A percentile compares a stretch with the other conserved stretches of the same genome.
Evolutionary conservation across 169 alveolate species (phyloP).

Genomic region (Eimeria mitis): DNA sequence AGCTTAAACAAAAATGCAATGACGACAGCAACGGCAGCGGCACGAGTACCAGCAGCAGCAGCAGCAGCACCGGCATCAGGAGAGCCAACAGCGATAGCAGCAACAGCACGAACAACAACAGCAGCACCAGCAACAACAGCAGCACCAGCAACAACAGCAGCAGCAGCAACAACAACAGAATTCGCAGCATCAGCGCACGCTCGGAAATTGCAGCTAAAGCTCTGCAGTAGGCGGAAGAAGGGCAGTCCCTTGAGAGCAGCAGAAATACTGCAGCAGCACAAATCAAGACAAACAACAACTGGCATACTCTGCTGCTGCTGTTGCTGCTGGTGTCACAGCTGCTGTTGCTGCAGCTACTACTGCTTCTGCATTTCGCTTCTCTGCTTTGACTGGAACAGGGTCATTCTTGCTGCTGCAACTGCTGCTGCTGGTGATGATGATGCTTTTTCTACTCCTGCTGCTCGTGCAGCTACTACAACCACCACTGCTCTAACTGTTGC

Average conservation of each 20-base stretch:
- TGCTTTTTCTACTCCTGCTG: not conserved
- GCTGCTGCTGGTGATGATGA: too few species aligned
- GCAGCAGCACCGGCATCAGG: not conserved
- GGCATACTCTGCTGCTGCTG: not conserved
- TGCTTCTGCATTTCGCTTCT: not conserved
- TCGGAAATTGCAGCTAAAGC: not conserved
- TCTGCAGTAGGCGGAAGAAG: constrained; percentile 10
- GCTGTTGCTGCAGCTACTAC: not conserved
- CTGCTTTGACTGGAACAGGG: not conserved
- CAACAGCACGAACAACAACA: not conserved
- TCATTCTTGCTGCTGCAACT: not conserved
- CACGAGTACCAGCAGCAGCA: not conserved
- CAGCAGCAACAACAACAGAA: constrained; percentile 30
- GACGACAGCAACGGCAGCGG: not conserved
- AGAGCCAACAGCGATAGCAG: too few species aligned
- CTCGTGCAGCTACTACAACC: too few species aligned
- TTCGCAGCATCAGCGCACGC: constrained; percentile 12
- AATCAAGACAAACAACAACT: not conserved
- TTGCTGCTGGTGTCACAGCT: too few species aligned
- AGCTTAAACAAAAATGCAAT: not conserved
- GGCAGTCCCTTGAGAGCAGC: constrained; percentile 45
- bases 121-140: constrained; percentile 41
- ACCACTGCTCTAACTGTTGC: not conserved
- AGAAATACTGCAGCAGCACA: constrained; percentile 42
- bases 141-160: constrained; percentile 34